Percentiles rank a stretch among this genome's conserved stretches.
Evolutionary conservation across 768 basidiomycete species (phyloP).

Genomic region (Pleurotus sapidus): DNA sequence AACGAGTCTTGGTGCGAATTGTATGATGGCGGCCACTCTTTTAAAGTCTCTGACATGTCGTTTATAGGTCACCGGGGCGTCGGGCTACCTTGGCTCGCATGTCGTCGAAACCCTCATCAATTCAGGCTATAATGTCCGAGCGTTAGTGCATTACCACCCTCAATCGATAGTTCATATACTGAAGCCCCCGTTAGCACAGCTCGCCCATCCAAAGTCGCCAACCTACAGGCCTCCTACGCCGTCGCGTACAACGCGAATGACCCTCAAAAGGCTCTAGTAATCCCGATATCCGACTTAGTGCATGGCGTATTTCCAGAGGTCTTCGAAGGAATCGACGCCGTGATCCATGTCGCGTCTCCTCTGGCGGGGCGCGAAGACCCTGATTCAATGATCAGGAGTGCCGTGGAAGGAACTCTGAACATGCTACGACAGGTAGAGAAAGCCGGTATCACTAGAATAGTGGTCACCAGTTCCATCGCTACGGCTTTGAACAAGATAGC

Average conservation of each 20-base stretch:
- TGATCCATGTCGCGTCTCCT: constrained; percentile 41
- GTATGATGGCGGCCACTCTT: no score
- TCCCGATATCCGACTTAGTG: constrained; percentile 25
- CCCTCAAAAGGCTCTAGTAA: constrained; percentile 19
- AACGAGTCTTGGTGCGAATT: no score
- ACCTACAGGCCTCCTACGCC: constrained; percentile 15
- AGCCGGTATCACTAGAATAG: constrained; percentile 30
- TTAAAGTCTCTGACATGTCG: background rate
- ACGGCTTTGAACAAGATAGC: constrained; percentile 14
- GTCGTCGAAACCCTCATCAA: background rate
- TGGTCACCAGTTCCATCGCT: constrained; percentile 37
- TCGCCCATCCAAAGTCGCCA: constrained; percentile 15
- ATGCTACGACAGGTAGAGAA: constrained; percentile 34
- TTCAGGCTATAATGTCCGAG: background rate
- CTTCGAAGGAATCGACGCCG: constrained; percentile 42
- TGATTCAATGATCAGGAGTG: constrained; percentile 20
- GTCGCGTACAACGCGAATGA: constrained; percentile 12
- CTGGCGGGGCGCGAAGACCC: constrained; percentile 17
- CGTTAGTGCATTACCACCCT: background rate
- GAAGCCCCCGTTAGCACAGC: constrained; percentile 12
- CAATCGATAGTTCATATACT: background rate
- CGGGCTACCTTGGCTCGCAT: constrained; percentile 2
- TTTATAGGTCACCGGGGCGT: background rate
- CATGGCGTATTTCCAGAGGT: constrained; percentile 40
- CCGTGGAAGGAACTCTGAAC: constrained; percentile 35